These are phyloP conservation scores for Volvariella volvacea DNA, from an alignment of 1,284 basidiomycete genomes.

Conservation along the genomic window DNA sequence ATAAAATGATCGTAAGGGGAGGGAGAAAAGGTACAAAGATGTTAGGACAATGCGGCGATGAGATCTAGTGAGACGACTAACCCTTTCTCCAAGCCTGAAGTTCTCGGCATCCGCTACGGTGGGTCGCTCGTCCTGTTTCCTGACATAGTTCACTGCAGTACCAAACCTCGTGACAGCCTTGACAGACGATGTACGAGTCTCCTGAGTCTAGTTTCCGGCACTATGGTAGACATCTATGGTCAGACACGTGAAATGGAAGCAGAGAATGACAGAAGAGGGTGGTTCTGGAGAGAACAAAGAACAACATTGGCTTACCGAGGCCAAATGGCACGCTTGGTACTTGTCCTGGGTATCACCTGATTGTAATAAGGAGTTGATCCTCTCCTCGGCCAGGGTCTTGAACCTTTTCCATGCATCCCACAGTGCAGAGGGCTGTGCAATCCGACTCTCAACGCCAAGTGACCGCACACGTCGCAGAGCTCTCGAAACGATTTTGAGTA, in stretches of 20 bases:
- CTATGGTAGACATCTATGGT: not conserved
- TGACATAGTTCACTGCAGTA: not conserved
- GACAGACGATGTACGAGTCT: not conserved
- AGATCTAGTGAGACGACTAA: not conserved
- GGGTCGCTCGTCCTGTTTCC: not conserved
- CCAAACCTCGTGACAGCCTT: constrained; percentile 1
- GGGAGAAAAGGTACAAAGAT: not conserved
- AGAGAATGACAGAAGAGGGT: not conserved
- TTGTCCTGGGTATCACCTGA: not conserved
- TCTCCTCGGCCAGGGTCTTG: constrained; percentile 1
- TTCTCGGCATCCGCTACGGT: not conserved
- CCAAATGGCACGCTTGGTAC: not conserved
- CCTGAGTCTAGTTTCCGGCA: not conserved
- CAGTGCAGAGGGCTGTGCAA: not conserved
- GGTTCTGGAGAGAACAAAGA: not conserved
- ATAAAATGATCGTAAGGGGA: not conserved
- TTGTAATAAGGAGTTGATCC: not conserved
- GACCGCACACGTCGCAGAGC: not conserved
- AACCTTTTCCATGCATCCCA: constrained; percentile 1
- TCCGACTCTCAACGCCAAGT: not conserved
- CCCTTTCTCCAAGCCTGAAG: not conserved
- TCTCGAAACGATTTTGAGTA: not conserved
- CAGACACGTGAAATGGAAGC: not conserved
- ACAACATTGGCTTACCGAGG: not conserved
- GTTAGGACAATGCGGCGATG: not conserved